phyloP scores from a whole-genome alignment of 139 green algal species.

The Zygnema cylindricum region DNA sequence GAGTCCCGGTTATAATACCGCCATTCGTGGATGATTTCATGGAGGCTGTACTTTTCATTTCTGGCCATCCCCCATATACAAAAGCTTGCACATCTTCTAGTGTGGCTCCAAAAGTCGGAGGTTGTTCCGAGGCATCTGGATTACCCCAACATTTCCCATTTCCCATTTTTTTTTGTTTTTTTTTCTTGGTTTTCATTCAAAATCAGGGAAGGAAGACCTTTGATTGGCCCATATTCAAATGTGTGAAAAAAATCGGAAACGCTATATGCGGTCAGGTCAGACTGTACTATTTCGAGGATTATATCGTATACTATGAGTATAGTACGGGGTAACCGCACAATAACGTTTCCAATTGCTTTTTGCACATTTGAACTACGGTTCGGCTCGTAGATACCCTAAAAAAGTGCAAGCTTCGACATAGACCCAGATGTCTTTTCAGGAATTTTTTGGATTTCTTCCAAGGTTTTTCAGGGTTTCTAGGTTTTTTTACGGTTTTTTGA shows the following conservation, averaged over 20 bases:
- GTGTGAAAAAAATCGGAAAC: neutral
- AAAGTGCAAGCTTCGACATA: no score
- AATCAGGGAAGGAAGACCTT: neutral
- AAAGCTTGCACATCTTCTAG: slow-evolving; percentile 30
- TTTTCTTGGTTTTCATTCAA: neutral
- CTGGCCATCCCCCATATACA: slow-evolving; percentile 33
- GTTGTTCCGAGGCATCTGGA: slow-evolving; percentile 49
- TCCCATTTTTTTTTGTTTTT: neutral
- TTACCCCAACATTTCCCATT: neutral
- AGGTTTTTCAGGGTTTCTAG: no score
- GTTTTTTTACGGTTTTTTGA: no score
- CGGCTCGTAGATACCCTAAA: no score
- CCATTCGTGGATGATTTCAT: no score
- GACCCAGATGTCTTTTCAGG: no score
- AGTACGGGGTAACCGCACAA: no score
- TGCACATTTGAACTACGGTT: no score
- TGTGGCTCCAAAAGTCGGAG: slow-evolving; percentile 51
- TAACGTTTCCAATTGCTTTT: no score
- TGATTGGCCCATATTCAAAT: neutral
- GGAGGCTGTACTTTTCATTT: neutral
- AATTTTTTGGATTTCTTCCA: no score
- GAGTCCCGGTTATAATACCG: no score
- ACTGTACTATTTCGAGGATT: neutral
- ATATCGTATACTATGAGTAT: no score
- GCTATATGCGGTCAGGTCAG: neutral